Evolutionary conservation across 371 early-diverging fungal species (phyloP).

Genomic region (Mortierella sp.): DNA sequence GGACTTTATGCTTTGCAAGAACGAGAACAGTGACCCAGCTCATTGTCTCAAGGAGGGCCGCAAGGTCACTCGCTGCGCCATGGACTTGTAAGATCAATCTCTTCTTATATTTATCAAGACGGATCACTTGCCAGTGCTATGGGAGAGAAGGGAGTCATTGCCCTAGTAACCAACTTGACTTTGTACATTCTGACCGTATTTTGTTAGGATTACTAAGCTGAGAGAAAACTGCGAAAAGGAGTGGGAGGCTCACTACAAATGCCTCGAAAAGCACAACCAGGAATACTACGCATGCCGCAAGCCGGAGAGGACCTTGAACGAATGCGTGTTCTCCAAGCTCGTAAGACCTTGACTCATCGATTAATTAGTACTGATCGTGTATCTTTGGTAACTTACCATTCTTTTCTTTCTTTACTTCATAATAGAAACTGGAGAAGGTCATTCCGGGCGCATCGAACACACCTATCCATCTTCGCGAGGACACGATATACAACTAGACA

Average conservation of each 20-base stretch:
- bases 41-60: conserved; percentile 96
- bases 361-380: neutral
- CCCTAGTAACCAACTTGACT: too few relatives aligned
- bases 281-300: conserved; percentile 84
- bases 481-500: conserved; percentile 72
- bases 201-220: conserved; percentile 81
- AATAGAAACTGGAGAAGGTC: conserved; percentile 80
- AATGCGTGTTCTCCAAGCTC: conserved; percentile 91
- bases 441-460: conserved; percentile 81
- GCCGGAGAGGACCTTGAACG: conserved; percentile 85
- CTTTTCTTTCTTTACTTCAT: too few relatives aligned
- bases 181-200: too few relatives aligned
- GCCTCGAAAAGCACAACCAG: conserved; percentile 92
- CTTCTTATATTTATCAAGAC: too few relatives aligned
- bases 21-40: conserved; percentile 88
- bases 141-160: too few relatives aligned
- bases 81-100: conserved; percentile 90
- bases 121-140: too few relatives aligned
- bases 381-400: too few relatives aligned
- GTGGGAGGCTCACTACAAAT: conserved; percentile 93
- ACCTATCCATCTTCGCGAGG: conserved; percentile 80
- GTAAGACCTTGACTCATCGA: conserved; percentile 62
- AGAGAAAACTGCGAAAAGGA: conserved; percentile 90
- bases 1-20: conserved; percentile 97
- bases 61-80: conserved; percentile 95